Percentiles rank a stretch among this genome's conserved stretches.
Conservation (phyloP, 2,329 filamentous ascomycete genomes). For the Hymenoscyphus scutula region DNA sequence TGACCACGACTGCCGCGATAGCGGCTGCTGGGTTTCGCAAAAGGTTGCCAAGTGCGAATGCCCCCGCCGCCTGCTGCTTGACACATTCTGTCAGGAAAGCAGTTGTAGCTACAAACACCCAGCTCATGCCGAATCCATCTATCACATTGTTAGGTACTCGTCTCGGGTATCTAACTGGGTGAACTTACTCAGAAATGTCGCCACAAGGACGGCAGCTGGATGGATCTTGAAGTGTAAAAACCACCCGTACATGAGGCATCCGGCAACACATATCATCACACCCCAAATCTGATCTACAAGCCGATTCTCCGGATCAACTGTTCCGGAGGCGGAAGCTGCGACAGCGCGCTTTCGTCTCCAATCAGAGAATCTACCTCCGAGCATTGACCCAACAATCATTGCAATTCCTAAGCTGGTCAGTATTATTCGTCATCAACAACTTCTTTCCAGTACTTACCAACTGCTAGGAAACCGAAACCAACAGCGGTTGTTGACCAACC, state of each 20-base stretch:
- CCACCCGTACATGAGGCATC: constrained; percentile 10
- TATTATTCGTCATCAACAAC: not conserved
- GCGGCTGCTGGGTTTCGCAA: constrained; percentile 10
- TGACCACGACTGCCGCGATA: constrained; percentile 4
- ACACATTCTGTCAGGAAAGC: constrained; percentile 13
- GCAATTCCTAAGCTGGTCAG: constrained; percentile 1
- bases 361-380: constrained; percentile 8
- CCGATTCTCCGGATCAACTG: constrained; percentile 10
- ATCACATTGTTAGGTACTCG: not conserved
- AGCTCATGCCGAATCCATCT: constrained; percentile 11
- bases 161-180: not conserved
- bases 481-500: constrained; percentile 10
- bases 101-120: constrained; percentile 11
- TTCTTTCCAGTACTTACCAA: not conserved
- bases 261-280: constrained; percentile 8
- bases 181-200: constrained; percentile 10
- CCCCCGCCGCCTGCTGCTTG: constrained; percentile 10
- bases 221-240: constrained; percentile 10
- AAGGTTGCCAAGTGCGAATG: constrained; percentile 11
- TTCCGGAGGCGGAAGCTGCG: constrained; percentile 1
- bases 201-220: constrained; percentile 9
- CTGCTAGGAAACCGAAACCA: constrained; percentile 9
- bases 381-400: constrained; percentile 10
- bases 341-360: constrained; percentile 9
- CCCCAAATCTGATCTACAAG: constrained; percentile 11